phyloP scores from a whole-genome alignment of 2,329 filamentous ascomycete species.

The Cytospora piceae region DNA sequence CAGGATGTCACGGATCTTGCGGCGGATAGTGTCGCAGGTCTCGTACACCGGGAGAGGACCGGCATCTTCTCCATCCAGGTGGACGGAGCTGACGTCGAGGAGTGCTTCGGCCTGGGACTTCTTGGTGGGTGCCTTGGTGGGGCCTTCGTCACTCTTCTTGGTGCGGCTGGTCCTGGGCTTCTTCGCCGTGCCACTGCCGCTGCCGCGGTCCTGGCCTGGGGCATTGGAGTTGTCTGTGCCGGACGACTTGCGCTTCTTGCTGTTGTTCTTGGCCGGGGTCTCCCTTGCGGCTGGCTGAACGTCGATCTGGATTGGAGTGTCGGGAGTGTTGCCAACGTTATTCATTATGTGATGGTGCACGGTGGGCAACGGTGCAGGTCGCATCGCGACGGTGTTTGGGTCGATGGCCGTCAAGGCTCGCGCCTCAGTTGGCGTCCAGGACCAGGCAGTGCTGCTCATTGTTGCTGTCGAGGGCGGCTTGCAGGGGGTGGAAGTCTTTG shows the following conservation, averaged over 20 bases:
- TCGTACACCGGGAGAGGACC: constrained; percentile 55
- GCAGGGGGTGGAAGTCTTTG: not conserved
- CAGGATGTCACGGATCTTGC: constrained; percentile 59
- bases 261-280: not conserved
- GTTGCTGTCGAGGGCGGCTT: not conserved
- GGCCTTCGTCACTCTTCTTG: not conserved
- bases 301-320: not conserved
- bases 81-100: constrained; percentile 39
- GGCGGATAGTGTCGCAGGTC: constrained; percentile 60
- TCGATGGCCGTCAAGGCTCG: not conserved
- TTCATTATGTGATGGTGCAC: not conserved
- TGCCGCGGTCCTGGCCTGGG: not conserved
- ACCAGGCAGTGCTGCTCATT: not conserved
- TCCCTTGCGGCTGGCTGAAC: not conserved
- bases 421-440: not conserved
- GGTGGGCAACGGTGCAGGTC: not conserved
- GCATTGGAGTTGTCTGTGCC: not conserved
- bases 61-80: constrained; percentile 48
- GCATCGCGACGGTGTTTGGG: not conserved
- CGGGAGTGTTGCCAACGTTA: not conserved
- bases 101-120: constrained; percentile 8
- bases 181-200: not conserved
- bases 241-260: not conserved
- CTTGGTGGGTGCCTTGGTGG: not conserved
- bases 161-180: not conserved